Conservation (phyloP, 768 basidiomycete species). For the Zangia roseola region DNA sequence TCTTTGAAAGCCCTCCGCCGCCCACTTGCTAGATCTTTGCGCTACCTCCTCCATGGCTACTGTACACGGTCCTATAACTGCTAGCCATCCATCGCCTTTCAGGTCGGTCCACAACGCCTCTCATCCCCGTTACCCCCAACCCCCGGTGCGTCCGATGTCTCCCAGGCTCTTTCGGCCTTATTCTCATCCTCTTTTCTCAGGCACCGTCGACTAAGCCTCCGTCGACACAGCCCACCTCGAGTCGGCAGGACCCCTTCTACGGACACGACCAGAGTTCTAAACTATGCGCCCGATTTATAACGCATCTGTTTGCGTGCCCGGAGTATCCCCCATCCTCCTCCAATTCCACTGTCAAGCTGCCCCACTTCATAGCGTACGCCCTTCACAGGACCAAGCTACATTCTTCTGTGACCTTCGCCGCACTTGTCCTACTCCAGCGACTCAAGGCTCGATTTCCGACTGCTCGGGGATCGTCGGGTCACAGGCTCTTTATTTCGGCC, state of each 20-base stretch:
- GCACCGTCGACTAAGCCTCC: slow-evolving; percentile 28
- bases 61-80: slow-evolving; percentile 29
- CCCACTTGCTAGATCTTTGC: slow-evolving; percentile 4
- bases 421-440: slow-evolving; percentile 53
- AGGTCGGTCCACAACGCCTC: slow-evolving; percentile 26
- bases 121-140: slow-evolving; percentile 31
- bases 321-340: slow-evolving; percentile 60
- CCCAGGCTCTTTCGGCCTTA: not conserved
- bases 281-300: slow-evolving; percentile 76
- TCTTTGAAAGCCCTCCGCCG: slow-evolving; percentile 10
- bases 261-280: slow-evolving; percentile 75
- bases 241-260: slow-evolving; percentile 30
- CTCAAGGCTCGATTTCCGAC: slow-evolving; percentile 73
- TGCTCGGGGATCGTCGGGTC: slow-evolving; percentile 73
- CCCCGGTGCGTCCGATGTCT: slow-evolving; percentile 18
- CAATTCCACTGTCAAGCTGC: slow-evolving; percentile 36
- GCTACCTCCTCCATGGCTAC: slow-evolving; percentile 30
- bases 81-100: slow-evolving; percentile 31
- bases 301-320: slow-evolving; percentile 83
- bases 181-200: slow-evolving; percentile 10
- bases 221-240: slow-evolving; percentile 28
- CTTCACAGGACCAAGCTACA: slow-evolving; percentile 67
- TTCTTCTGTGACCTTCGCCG: slow-evolving; percentile 43
- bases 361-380: slow-evolving; percentile 65
- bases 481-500: slow-evolving; percentile 67